phyloP scores from a whole-genome alignment of 2,329 filamentous ascomycete genomes.

The Aspergillus novofumigatus region DNA sequence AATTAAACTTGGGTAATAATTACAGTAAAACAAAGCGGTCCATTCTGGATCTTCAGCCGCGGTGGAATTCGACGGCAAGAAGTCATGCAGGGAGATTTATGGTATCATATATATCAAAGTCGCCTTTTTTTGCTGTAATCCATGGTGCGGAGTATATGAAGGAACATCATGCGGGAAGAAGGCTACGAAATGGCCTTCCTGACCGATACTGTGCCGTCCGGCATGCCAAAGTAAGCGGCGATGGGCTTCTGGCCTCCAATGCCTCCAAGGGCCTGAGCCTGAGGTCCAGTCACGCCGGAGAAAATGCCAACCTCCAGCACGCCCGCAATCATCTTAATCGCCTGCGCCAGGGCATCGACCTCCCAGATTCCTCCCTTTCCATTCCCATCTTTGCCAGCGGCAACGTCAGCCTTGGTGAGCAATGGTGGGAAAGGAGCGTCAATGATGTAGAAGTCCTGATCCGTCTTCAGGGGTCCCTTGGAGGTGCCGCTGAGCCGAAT shows the following conservation, averaged over 20 bases:
- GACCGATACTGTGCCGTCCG: slow-evolving; percentile 65
- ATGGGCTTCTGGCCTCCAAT: slow-evolving; percentile 83
- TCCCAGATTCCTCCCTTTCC: slow-evolving; percentile 71
- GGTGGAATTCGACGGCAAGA: background rate
- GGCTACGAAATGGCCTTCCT: slow-evolving; percentile 34
- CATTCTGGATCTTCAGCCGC: background rate
- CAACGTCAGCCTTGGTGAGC: slow-evolving; percentile 57
- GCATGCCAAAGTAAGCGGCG: slow-evolving; percentile 91
- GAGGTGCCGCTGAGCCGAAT: slow-evolving; percentile 68
- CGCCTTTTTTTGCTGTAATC: background rate
- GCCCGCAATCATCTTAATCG: slow-evolving; percentile 76
- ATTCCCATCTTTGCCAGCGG: slow-evolving; percentile 46
- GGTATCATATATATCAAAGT: slow-evolving; percentile 13
- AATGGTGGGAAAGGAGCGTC: slow-evolving; percentile 83
- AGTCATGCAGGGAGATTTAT: slow-evolving; percentile 1
- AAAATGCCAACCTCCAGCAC: slow-evolving; percentile 93
- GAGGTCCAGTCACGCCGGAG: slow-evolving; percentile 70
- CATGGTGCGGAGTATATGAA: background rate
- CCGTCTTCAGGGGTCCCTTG: slow-evolving; percentile 79
- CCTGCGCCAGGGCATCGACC: slow-evolving; percentile 66
- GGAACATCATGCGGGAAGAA: no score
- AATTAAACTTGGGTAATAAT: background rate
- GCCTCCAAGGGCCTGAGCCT: slow-evolving; percentile 59
- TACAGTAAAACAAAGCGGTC: background rate
- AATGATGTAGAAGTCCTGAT: slow-evolving; percentile 84